Base-by-base conservation (phyloP, 2,329 filamentous ascomycete species). In the Microcyclospora tardicrescens region DNA sequence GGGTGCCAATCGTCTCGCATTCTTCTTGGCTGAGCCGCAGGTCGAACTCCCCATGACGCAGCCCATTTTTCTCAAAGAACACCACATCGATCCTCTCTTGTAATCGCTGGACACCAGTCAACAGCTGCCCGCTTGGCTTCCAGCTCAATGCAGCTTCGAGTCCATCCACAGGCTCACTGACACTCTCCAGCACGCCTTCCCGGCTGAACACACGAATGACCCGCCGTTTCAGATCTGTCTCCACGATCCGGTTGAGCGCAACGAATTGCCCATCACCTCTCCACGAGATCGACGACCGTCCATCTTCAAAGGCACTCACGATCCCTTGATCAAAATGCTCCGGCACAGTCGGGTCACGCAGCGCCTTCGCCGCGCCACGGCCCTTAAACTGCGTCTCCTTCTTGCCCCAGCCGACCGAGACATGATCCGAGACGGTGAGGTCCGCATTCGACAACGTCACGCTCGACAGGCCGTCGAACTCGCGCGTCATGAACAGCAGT, bases 381-480 rank as follows among this genome's bases (percentile, higher is more conserved):
- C 91, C 91, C 56, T 95, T 84, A 60, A 98, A 98, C 59, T 98
- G 91, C 0, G 91, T 98, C 63, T 98, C 91, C 57, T 83, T 85
- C 67, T 96, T 96, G 43, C 91, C 91, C 91, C 91, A 98, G 36
- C 91, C 91, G 15, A 98, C 89, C 14, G 86, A 93, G 28, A 59
- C 41, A 95, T 91, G 66, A 95, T 87, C 59, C 81, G 91, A 16
- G 82, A 96, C n/a, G 77, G 75, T 51, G 81, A 81, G 46, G 93
- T 72, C 61, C 93, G 87, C 84, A 0, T 68, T 58, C 0, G 73
- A 75, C 59, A 96, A 77, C 28, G 70, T 66, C 37, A 83, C 71
- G 60, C 87, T 82, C 28, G 81, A 75, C 32, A 93, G 77, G 41
- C 79, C 80, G 50, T 96, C 89, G 48, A 96, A 93, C 16, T 79